phyloP scores from a whole-genome alignment of 768 basidiomycete species.

The Tylopilus balloui region DNA sequence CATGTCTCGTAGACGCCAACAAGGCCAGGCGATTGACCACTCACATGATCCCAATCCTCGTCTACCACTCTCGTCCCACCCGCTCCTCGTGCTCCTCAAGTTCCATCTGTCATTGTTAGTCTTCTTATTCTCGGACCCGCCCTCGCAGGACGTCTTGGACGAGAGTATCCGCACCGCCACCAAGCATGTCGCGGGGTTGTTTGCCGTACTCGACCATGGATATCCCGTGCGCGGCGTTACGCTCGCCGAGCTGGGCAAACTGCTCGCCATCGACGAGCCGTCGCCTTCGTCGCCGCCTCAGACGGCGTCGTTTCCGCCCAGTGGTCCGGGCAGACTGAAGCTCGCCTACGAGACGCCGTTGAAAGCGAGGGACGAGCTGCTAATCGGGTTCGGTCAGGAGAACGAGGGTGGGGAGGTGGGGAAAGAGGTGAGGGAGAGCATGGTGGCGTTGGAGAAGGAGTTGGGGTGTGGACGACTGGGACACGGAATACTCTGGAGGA shows the following conservation, averaged over 20 bases:
- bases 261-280: constrained; percentile 76
- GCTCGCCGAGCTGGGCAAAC: constrained; percentile 74
- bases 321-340: constrained; percentile 57
- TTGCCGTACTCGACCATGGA: constrained; percentile 49
- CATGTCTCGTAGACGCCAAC: constrained; percentile 44
- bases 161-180: constrained; percentile 56
- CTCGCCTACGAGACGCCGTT: constrained; percentile 63
- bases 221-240: constrained; percentile 79
- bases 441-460: constrained; percentile 68
- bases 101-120: constrained; percentile 68
- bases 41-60: constrained; percentile 63
- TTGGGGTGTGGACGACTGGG: constrained; percentile 63
- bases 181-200: constrained; percentile 50
- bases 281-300: constrained; percentile 30
- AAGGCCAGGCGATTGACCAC: constrained; percentile 58
- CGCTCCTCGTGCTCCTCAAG: constrained; percentile 70
- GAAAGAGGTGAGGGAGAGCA: constrained; percentile 49
- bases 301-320: constrained; percentile 53
- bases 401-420: constrained; percentile 75
- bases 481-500: constrained; percentile 54
- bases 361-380: constrained; percentile 54
- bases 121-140: constrained; percentile 37
- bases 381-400: constrained; percentile 65
- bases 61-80: constrained; percentile 65
- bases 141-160: constrained; percentile 54